Base-by-base conservation (phyloP, 257 asterid species). In the Solanum habrochaites region DNA sequence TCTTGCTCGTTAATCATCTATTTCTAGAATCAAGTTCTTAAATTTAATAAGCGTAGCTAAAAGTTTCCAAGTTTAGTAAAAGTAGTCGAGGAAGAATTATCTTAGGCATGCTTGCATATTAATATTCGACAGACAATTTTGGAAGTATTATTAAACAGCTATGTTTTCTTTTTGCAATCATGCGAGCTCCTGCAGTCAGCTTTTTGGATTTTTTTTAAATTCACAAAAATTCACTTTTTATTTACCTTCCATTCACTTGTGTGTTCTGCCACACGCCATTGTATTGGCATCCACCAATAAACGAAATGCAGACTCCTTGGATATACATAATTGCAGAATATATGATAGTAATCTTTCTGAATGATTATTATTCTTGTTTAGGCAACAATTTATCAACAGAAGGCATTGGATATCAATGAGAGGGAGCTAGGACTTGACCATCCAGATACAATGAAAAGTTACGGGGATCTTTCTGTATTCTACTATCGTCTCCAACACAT, bases 391-490 rank as follows among this genome's bases (percentile, higher is more conserved):
- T 97, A 97, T 90, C 99, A 97, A 92, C 99, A 97, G 85, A 97
- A 97, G 93, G 99, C 99, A 67, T 92, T 97, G 90, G 98, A 96
- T 89, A 96, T 97, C 89, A 97, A 97, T 83, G 99, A 97, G 93
- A 94, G 99, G 91, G 99, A 96, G 92, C 94, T 97, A 84, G 99
- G 99, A 84, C 99, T 97, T 88, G 99, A 97, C 91, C 99, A 97
- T 91, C 99, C 99, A 25, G 99, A 97, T 88, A 97, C 99, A 14
- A 97, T 97, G 99, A 97, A 97, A 93, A 96, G 99, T 90, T 97
- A 97, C 82, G 99, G 99, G 87, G 99, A 97, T 94, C 95, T 97
- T 73, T 96, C 99, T 6, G 99, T 97, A 89, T 97, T 97, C 82
- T 97, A 96, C 90, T 97, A 97, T 85, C 99, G 99, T 86, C 99